Evolutionary conservation across 805 yeast species (phyloP).

Genomic region (Yarrowia sp.): DNA sequence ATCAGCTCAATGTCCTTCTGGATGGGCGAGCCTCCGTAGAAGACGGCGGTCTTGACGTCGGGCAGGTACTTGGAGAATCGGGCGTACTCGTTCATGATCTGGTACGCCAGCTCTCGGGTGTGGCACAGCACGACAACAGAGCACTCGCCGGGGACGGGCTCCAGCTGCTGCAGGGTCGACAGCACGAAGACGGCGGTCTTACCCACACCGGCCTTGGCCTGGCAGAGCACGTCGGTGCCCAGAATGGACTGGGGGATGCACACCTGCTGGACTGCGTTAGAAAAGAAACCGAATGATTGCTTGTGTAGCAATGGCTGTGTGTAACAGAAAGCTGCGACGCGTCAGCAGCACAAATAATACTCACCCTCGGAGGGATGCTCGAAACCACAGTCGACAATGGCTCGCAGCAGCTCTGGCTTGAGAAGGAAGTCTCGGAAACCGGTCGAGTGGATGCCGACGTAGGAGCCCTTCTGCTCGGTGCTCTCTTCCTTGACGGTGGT

Average conservation of each 20-base stretch:
- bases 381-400: constrained; percentile 98
- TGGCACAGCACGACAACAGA: constrained; percentile 94
- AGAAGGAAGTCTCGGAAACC: constrained; percentile 96
- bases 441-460: constrained; percentile 96
- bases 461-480: constrained; percentile 85
- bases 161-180: constrained; percentile 93
- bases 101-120: constrained; percentile 98
- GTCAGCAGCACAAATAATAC: constrained; percentile 43
- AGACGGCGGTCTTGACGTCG: constrained; percentile 93
- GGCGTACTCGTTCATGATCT: constrained; percentile 94
- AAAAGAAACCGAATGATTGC: neutral
- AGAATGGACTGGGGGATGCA: constrained; percentile 97
- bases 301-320: too few species aligned
- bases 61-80: constrained; percentile 99
- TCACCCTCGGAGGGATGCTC: constrained; percentile 99
- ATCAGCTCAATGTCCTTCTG: constrained; percentile 80
- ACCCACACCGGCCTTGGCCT: constrained; percentile 99
- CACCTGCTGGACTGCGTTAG: constrained; percentile 80
- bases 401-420: constrained; percentile 95
- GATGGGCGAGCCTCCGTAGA: constrained; percentile 93
- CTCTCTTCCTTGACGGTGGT: constrained; percentile 44
- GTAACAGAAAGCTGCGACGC: too few species aligned
- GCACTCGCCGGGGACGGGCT: constrained; percentile 96
- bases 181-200: constrained; percentile 97
- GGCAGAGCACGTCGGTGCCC: constrained; percentile 97